These are phyloP conservation scores for Sherardia arvensis DNA, from an alignment of 257 asterid species.

Conservation along the genomic window DNA sequence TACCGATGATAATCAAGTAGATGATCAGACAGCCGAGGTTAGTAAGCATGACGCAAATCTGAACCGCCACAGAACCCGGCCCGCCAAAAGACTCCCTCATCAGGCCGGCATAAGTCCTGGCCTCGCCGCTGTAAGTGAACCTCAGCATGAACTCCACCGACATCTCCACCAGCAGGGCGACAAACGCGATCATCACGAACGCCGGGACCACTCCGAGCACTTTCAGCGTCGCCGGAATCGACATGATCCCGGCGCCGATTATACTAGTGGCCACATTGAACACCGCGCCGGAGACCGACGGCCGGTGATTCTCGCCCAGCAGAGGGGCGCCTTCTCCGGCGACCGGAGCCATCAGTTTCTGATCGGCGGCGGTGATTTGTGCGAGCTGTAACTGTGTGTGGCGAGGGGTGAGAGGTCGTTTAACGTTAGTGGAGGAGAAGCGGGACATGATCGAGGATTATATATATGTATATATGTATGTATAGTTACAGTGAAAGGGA, in stretches of 20 bases:
- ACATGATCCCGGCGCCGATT: slow-evolving; percentile 96
- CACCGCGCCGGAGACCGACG: slow-evolving; percentile 68
- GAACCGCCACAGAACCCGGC: slow-evolving; percentile 62
- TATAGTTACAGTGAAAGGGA: slow-evolving; percentile 6
- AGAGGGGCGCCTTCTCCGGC: slow-evolving; percentile 54
- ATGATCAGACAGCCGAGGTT: slow-evolving; percentile 87
- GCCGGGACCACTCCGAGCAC: slow-evolving; percentile 83
- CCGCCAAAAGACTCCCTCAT: slow-evolving; percentile 86
- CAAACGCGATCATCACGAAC: slow-evolving; percentile 42
- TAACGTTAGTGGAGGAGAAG: background rate
- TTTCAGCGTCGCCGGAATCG: slow-evolving; percentile 88
- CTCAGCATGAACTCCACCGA: slow-evolving; percentile 85
- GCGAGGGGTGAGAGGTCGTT: background rate
- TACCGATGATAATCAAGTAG: slow-evolving; percentile 84
- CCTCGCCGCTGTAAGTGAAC: slow-evolving; percentile 66
- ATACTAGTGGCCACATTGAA: slow-evolving; percentile 89
- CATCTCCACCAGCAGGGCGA: slow-evolving; percentile 56
- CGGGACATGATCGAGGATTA: background rate
- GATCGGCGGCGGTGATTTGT: background rate
- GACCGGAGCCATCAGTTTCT: slow-evolving; percentile 44
- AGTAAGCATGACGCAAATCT: slow-evolving; percentile 67
- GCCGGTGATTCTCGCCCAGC: slow-evolving; percentile 27
- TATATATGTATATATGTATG: background rate
- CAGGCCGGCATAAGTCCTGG: slow-evolving; percentile 73
- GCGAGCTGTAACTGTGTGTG: no score